Percentiles rank a stretch among this genome's conserved stretches.
Evolutionary conservation across 129 eudicot species (phyloP).

Genomic region (Ambrosia artemisiifolia): DNA sequence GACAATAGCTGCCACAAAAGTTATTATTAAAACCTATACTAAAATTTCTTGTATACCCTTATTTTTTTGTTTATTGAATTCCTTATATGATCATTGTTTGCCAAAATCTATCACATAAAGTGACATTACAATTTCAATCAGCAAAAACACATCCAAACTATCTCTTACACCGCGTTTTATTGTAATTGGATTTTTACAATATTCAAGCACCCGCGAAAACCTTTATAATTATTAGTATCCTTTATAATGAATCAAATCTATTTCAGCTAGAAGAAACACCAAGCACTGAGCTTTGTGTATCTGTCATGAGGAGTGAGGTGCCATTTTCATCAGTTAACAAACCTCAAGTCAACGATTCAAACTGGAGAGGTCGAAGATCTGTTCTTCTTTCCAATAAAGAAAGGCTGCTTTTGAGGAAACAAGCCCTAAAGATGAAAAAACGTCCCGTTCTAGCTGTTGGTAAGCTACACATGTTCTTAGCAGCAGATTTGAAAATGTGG

Average conservation of each 20-base stretch:
- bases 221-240: neutral
- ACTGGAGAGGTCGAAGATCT: constrained; percentile 36
- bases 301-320: constrained; percentile 16
- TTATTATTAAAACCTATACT: neutral
- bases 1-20: constrained; percentile 1
- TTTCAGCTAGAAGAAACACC: constrained; percentile 34
- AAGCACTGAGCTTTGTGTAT: constrained; percentile 9
- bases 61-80: neutral
- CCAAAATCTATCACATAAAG: neutral
- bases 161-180: neutral
- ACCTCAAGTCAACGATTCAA: constrained; percentile 22
- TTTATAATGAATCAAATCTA: neutral
- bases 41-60: neutral
- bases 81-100: neutral
- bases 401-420: constrained; percentile 81
- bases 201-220: neutral
- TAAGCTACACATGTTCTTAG: constrained; percentile 30
- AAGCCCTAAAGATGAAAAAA: constrained; percentile 67
- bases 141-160: neutral
- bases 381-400: constrained; percentile 71
- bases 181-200: neutral
- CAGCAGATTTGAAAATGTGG: neutral
- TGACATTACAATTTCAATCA: neutral
- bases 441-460: constrained; percentile 86
- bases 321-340: constrained; percentile 18